A percentile compares a stretch with the other conserved stretches of the same genome.
Conservation (phyloP, 441 rosid species). For the Corymbia calophylla region DNA sequence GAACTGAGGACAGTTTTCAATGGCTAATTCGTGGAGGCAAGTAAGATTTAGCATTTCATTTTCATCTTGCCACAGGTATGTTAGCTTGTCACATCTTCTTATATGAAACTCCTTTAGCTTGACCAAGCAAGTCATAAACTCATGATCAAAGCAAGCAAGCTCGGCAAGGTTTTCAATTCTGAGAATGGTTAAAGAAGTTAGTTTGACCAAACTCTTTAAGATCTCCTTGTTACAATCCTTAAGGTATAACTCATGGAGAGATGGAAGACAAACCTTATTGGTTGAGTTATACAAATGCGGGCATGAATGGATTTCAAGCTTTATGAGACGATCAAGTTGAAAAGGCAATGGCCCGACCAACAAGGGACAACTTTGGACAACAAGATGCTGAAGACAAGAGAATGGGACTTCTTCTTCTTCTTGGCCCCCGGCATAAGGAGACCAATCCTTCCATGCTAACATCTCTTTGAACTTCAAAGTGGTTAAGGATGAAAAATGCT, state of each 20-base stretch:
- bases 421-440: fast-evolving
- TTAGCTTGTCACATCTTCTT: too few species aligned
- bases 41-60: too few species aligned
- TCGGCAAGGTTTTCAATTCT: fast-evolving
- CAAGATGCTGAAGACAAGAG: neutral
- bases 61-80: too few species aligned
- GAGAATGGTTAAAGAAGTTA: too few species aligned
- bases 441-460: neutral
- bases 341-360: neutral
- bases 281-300: fast-evolving
- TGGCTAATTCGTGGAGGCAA: too few species aligned
- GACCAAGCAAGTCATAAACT: too few species aligned
- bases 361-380: fast-evolving
- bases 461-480: neutral
- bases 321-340: neutral
- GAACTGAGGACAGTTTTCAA: neutral
- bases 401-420: neutral
- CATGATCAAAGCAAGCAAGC: too few species aligned
- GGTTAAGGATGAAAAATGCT: neutral
- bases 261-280: neutral
- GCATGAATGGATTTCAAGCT: neutral
- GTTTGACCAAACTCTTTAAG: too few species aligned
- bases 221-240: too few species aligned
- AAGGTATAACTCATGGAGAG: too few species aligned
- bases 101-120: too few species aligned